A percentile compares a stretch with the other conserved stretches of the same genome.
phyloP scores from a whole-genome alignment of 2,329 filamentous ascomycete genomes.

The Cytospora mali region DNA sequence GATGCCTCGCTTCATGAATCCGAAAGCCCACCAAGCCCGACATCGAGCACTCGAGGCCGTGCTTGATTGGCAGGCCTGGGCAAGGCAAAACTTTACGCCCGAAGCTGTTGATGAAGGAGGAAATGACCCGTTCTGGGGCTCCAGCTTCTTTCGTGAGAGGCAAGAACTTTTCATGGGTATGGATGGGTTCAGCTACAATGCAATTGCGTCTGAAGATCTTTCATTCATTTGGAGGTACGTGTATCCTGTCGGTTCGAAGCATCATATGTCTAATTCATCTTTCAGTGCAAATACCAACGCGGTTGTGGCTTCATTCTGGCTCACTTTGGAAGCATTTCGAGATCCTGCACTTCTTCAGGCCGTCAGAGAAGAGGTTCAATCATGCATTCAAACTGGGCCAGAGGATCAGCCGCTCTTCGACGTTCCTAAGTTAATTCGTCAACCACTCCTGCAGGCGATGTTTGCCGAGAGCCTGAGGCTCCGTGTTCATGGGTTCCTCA shows the following conservation, averaged over 20 bases:
- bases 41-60: neutral
- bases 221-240: conserved; percentile 2
- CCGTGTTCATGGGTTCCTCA: neutral
- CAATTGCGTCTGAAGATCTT: neutral
- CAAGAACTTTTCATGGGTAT: neutral
- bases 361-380: neutral
- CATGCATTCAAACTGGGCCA: neutral
- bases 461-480: neutral
- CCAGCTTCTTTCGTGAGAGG: neutral
- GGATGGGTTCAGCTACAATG: neutral
- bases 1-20: neutral
- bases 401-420: neutral
- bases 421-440: neutral
- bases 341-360: neutral
- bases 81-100: neutral
- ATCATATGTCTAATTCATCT: neutral
- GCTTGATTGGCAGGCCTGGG: conserved; percentile 3
- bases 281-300: conserved; percentile 1
- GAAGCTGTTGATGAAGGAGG: neutral
- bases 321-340: neutral
- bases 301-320: conserved; percentile 1
- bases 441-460: neutral
- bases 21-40: conserved; percentile 1
- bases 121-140: conserved; percentile 1
- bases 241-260: neutral